Evolutionary conservation across 768 basidiomycete species (phyloP), one percentile per base, ranked within the genome.

Genomic region (button mushroom (Agaricus bisporus)): DNA sequence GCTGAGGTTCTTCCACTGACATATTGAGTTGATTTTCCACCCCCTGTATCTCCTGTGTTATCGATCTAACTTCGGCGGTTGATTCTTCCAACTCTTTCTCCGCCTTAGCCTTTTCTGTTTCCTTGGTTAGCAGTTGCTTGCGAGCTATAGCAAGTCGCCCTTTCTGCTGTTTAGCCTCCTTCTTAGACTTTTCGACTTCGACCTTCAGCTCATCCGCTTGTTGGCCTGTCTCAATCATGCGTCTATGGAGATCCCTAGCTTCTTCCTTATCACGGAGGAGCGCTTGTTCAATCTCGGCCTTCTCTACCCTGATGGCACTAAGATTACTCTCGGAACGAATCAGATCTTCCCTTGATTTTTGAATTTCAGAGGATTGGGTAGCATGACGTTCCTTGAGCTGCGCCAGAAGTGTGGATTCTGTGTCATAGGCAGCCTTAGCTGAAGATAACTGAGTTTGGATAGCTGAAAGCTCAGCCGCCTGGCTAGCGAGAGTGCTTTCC

Each of bases 161-260:
- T 66, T 92, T 98, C 73, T 98, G 95, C 64, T 97, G 92, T 66
- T 95, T 88, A 1, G 90, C 92, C 48, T 98, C 95, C 70, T 91
- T 98, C 74, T 85, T 94, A 38, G 80, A 67, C 71, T 89, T 94
- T 68, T 98, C 97, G 18, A 93, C 72, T 56, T 90, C 85, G 10
- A 70, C 73, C 66, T 88, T 94, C 48, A 86, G 66, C 10, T 71
- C 63, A 43, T 88, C 81, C 35, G 85, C 85, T 67, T 93, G 83
- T 56, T 84, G 79, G 7, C 83, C 81, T 14, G 82, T 80, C 61
- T 93, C 91, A 11, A 82, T 75, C 88, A 98, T 90, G 65, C 80
- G 82, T 61, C 83, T 81, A 62, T 97, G 86, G 57, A 98, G 70
- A 39, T 85, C 89, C 39, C 95, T 77, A 4, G 89, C 83, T 56